phyloP scores from a whole-genome alignment of 345 rosid species.

The Excoecaria agallocha region DNA sequence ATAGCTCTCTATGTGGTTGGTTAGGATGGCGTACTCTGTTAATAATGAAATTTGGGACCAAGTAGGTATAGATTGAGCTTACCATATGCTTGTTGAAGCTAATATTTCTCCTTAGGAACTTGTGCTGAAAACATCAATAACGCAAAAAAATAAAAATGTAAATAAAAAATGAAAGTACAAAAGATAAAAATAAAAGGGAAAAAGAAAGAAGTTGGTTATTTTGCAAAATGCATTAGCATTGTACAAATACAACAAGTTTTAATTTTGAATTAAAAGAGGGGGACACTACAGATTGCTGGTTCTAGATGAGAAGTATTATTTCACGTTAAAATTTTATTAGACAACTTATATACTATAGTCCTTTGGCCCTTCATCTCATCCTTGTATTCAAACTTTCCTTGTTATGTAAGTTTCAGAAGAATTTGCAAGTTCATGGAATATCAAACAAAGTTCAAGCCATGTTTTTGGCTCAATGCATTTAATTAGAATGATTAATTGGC shows the following conservation, averaged over 20 bases:
- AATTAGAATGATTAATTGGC: neutral
- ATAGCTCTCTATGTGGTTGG: neutral
- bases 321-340: neutral
- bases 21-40: neutral
- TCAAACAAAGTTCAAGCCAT: neutral
- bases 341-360: neutral
- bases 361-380: neutral
- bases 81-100: neutral
- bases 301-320: neutral
- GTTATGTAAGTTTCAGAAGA: neutral
- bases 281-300: neutral
- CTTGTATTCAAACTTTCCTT: neutral
- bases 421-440: neutral
- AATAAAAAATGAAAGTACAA: too few species aligned
- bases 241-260: neutral
- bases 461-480: neutral
- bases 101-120: neutral
- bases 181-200: neutral
- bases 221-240: neutral
- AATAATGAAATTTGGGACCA: neutral
- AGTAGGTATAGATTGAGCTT: neutral
- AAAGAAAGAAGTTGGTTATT: neutral
- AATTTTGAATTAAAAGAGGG: neutral
- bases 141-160: neutral
- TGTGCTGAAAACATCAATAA: neutral